Evolutionary conservation across 2,329 filamentous ascomycete genomes (phyloP).

Genomic region (Colletotrichum magnum): DNA sequence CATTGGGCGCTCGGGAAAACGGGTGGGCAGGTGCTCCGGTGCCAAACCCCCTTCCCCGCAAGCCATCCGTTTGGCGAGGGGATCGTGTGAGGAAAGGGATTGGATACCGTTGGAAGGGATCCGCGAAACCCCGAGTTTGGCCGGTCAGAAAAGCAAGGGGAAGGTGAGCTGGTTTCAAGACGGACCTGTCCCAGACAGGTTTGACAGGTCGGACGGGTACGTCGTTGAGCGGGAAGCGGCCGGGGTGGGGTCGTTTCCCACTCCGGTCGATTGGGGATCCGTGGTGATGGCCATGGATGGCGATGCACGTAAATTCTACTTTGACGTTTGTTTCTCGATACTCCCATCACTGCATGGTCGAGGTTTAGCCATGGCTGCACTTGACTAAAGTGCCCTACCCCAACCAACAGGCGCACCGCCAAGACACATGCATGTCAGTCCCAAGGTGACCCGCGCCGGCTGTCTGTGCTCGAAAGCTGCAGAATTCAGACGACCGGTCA

Average conservation of each 20-base stretch:
- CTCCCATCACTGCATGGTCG: constrained; percentile 1
- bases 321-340: not conserved
- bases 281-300: too few relatives aligned
- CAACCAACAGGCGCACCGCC: not conserved
- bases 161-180: constrained; percentile 10
- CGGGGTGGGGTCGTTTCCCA: too few relatives aligned
- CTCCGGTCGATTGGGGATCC: too few relatives aligned
- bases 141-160: not conserved
- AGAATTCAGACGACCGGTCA: not conserved
- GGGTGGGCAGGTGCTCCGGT: not conserved
- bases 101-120: constrained; percentile 30
- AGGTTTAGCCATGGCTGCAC: not conserved
- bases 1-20: not conserved
- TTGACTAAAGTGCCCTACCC: too few relatives aligned
- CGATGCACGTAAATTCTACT: not conserved
- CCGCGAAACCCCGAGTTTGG: constrained; percentile 11
- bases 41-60: too few relatives aligned
- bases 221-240: too few relatives aligned
- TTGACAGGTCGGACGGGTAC: constrained; percentile 7
- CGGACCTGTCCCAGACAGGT: constrained; percentile 14
- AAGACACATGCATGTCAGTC: not conserved
- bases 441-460: not conserved
- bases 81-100: constrained; percentile 18
- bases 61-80: constrained; percentile 11
- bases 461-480: not conserved